Evolutionary conservation across 257 asterid genomes (phyloP), one percentile per base, ranked within the genome.

Genomic region (Capsicum rhomboideum): DNA sequence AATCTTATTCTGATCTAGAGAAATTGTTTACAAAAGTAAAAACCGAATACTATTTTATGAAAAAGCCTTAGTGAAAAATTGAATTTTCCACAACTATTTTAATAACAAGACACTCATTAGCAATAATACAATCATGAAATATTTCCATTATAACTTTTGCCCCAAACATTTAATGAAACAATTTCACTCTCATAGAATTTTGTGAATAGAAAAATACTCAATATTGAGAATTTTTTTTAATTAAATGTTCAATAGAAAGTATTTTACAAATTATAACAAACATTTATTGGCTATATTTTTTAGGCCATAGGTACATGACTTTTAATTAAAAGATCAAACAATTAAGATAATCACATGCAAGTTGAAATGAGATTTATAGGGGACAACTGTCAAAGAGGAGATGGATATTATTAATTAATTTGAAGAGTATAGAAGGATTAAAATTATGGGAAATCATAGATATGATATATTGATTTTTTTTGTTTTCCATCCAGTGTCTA

Each of bases 331-430:
- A 87, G 90, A 90, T 88, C 93, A 91, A 90, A 88, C 90, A 87
- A 91, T 86, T 74, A 91, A 84, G 85, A 88, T 86, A 88, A 88
- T 86, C 91, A 90, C 90, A 87, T 44, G 80, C 23, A 17, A 74
- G 23, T 42, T 34, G 55, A 74, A 74, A 21, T 9, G 66, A 82
- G 80, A 85, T 52, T 84, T 59, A 52, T 53, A 40, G 8, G 72
- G 53, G 91, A 90, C 95, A 95, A 90, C 94, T 92, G 96, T 92
- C 93, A 81, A 84, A 82, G 54, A 59, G 12, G 59, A 56, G 72
- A 83, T 56, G 21, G 8, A 50, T 28, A 63, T 16, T 18, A 71
- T 20, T 18, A 71, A 21, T 40, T 69, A 40, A n/a, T n/a, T n/a
- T n/a, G 42, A 53, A 28, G 63, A 79, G 28, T 53, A 8, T 50